These are phyloP conservation scores for Vicia faba DNA, from an alignment of 306 rosid genomes.

Conservation along the genomic window DNA sequence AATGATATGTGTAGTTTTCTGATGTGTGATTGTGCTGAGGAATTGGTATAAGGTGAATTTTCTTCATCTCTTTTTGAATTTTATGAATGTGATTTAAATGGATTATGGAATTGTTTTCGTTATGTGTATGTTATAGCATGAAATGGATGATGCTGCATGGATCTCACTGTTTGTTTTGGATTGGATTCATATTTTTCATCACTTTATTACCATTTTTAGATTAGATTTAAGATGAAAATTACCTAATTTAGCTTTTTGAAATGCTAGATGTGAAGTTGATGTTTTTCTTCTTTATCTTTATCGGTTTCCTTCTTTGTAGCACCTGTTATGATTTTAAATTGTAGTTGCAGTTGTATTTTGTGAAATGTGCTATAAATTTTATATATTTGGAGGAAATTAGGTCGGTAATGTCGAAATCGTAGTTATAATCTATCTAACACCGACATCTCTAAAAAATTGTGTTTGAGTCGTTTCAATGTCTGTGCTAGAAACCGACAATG, in stretches of 20 bases:
- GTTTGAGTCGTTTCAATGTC: no score
- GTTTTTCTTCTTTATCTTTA: no score
- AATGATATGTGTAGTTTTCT: conserved; percentile 11
- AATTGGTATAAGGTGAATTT: conserved; percentile 30
- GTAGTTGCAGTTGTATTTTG: neutral
- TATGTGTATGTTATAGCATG: conserved; percentile 3
- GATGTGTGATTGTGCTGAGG: conserved; percentile 15
- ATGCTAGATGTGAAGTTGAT: no score
- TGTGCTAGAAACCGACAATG: no score
- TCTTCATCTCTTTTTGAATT: neutral
- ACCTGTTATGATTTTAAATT: neutral
- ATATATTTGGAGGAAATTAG: neutral
- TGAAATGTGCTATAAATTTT: neutral
- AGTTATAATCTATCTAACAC: no score
- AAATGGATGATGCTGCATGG: conserved; percentile 10
- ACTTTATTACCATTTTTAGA: neutral
- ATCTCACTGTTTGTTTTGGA: conserved; percentile 2
- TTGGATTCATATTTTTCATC: conserved; percentile 9
- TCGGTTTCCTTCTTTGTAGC: neutral
- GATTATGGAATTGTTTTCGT: conserved; percentile 28
- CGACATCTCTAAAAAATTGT: no score
- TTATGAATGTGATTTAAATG: conserved; percentile 14
- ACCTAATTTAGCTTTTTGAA: neutral
- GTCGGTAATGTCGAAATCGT: neutral
- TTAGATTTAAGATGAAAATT: conserved; percentile 3